Conservation (phyloP, 345 rosid species). For the Populus tremula region DNA sequence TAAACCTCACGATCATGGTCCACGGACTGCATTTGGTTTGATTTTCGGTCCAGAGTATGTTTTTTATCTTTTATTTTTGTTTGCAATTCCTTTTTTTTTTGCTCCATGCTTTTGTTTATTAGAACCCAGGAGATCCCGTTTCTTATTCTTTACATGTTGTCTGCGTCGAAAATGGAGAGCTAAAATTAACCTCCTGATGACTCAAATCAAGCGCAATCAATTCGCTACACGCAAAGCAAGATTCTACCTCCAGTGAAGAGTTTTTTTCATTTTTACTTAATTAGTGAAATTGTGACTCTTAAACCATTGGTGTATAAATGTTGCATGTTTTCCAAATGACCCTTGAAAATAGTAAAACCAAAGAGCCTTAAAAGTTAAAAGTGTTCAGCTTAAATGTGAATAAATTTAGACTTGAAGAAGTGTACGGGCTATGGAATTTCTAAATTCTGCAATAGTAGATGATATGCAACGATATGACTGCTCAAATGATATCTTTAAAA, state of each 20-base stretch:
- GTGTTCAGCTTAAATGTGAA: neutral
- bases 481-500: neutral
- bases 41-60: constrained; percentile 18
- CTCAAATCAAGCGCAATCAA: neutral
- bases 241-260: neutral
- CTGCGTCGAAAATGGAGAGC: neutral
- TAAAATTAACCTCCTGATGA: neutral
- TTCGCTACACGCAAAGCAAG: neutral
- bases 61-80: neutral
- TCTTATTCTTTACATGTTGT: neutral
- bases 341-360: neutral
- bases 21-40: neutral
- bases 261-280: neutral
- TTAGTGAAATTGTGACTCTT: neutral
- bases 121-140: neutral
- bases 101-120: neutral
- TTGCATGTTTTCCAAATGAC: neutral
- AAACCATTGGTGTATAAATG: neutral
- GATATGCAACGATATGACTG: neutral
- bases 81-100: neutral
- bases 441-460: neutral
- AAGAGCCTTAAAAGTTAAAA: neutral
- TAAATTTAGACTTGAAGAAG: neutral
- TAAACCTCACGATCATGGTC: constrained; percentile 10
- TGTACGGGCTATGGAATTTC: neutral